Evolutionary conservation across 768 basidiomycete species (phyloP), one percentile per base, ranked within the genome.

Genomic region (Russula dissimulans): DNA sequence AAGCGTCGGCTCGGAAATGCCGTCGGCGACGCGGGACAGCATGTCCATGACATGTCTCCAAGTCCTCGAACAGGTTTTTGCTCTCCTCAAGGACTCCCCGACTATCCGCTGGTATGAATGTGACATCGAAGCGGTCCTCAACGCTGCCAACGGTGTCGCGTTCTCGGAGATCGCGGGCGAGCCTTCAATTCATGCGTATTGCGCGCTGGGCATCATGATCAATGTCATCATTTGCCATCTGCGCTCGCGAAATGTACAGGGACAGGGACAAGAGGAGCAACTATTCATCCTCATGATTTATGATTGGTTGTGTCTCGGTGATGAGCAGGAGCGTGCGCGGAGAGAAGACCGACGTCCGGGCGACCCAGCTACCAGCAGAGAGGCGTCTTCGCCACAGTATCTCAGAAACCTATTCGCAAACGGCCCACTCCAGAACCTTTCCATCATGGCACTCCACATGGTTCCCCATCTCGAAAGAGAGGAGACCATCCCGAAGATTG

Each of bases 371-470:
- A 56, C 55, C 45, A 14, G 26, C 10, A 26, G 18, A 34, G 46
- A 56, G 15, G 46, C 55, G 10, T 26, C 46, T 14, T 48, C 29
- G 14, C 36, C 46, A 1, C 45, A 18, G 38, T 56, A 56, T 31
- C 55, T 56, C 46, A 39, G 22, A 26, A 39, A 22, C 14, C 39
- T 56, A 15, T 26, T 48, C 34, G 22, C 9, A 12, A 31, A 31
- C 9, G 55, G 55, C 9, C 55, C 46, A 11, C 39, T 56, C n/a
- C 55, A 56, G 26, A 56, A 41, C 26, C 41, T 56, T 18, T 56
- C 55, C 11, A 29, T 31, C 1, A 48, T 56, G 55, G 55, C 55
- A 10, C 41, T 31, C 17, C 22, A 29, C 18, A 29, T 56, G 26
- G 15, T 42, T 6, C 46, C 38, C 15, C 46, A 31, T 8, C 36